Base-by-base conservation (phyloP, 2,329 filamentous ascomycete species). In the Apiospora rasikravindrae region DNA sequence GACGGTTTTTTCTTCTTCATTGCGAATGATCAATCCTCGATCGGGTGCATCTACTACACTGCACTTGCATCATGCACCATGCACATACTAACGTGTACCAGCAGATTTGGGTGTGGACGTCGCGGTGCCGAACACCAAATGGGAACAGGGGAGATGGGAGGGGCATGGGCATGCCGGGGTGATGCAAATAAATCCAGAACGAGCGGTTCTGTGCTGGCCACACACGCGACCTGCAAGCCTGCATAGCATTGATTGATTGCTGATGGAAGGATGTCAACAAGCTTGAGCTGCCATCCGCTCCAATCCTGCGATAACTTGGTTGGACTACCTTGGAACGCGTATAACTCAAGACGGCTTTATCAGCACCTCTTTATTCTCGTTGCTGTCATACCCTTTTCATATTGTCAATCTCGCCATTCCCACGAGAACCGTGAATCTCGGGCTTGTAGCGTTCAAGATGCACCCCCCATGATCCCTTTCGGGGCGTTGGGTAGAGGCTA, bases 51-150 rank as follows among this genome's bases (percentile, higher is more conserved):
- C 57, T 64, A 7, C 29, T 10, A 40, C 29, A 40, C 33, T 40
- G 29, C 57, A 40, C 57, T 64, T 40, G 57, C 57, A 64, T 64
- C 57, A 64, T 64, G 57, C 57, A 64, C 33, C 57, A 64, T 64
- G 57, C 57, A 64, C 33, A 22, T 64, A n/a, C 57, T 64, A 64
- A 64, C 33, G 57, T 64, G 57, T 14, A 13, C 29, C 33, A 64
- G 57, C 40, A 64, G 53, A 61, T 61, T 37, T 61, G 53, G 53
- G 29, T 33, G 53, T 61, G 53, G 53, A 29, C 29, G 53, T 61
- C 29, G 53, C 53, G 53, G 37, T 61, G 53, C 53, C 53, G 53
- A 61, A 61, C 53, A 19, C 29, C 53, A n/a, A n/a, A 64, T 40
- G 57, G 57, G 33, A 64, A n/a, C 57, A 64, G 57, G 57, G 53